A percentile compares a stretch with the other conserved stretches of the same genome.
Evolutionary conservation across 768 basidiomycete genomes (phyloP).

Genomic region (Crassisporium funariophilum): DNA sequence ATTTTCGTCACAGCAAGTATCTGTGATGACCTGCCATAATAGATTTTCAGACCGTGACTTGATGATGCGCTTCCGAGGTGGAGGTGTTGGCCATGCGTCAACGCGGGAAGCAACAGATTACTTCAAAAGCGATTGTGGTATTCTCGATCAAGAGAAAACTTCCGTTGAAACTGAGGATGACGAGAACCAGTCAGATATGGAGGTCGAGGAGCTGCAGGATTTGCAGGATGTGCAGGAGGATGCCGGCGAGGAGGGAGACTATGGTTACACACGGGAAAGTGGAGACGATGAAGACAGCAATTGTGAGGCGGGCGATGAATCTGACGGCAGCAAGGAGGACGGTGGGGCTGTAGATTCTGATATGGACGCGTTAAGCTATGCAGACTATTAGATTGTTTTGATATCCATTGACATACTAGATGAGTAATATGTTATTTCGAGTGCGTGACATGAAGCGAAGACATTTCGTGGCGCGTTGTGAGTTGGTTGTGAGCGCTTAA

Average conservation of each 20-base stretch:
- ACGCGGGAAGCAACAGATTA: conserved; percentile 2
- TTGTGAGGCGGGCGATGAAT: not conserved
- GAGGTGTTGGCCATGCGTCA: conserved; percentile 16
- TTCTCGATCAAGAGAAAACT: not conserved
- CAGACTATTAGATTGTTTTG: not conserved
- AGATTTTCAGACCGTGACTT: conserved; percentile 21
- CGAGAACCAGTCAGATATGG: not conserved
- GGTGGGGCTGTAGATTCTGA: not conserved
- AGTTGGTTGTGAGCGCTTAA: no score
- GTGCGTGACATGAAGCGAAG: no score
- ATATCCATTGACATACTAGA: no score
- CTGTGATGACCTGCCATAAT: not conserved
- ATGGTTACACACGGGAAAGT: not conserved
- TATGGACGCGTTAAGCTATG: not conserved
- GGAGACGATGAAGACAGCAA: conserved; percentile 1
- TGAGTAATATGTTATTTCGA: no score
- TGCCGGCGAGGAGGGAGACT: not conserved
- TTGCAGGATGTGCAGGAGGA: not conserved
- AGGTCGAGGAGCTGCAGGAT: not conserved
- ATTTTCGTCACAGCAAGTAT: not conserved
- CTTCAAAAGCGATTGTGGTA: not conserved
- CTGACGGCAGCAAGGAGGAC: not conserved
- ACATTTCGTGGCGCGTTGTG: no score
- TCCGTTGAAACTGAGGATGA: not conserved
- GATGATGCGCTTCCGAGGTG: conserved; percentile 18